Conservation (phyloP, 2,329 filamentous ascomycete species). For the Alternaria triticimaculans region DNA sequence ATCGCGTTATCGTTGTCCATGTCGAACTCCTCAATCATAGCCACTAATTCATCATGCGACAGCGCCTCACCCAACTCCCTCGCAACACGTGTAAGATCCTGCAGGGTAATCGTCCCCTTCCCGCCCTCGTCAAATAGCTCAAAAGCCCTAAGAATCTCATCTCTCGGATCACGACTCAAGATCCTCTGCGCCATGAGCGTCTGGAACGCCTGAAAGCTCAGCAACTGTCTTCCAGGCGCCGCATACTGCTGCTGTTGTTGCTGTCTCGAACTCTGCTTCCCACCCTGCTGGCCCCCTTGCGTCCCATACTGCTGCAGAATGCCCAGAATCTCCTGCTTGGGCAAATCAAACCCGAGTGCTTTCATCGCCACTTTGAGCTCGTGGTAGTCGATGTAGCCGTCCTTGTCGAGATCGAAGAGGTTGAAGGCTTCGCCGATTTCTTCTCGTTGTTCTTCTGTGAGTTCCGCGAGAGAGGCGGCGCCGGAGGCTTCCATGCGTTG, state of each 20-base stretch:
- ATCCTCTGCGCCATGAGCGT: constrained; percentile 79
- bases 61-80: constrained; percentile 91
- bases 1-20: constrained; percentile 87
- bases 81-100: constrained; percentile 86
- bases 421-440: constrained; percentile 97
- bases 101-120: constrained; percentile 89
- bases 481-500: constrained; percentile 54
- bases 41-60: constrained; percentile 87
- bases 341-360: constrained; percentile 90
- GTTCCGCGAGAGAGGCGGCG: constrained; percentile 58
- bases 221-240: constrained; percentile 64
- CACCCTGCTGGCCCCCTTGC: constrained; percentile 6
- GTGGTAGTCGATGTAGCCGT: constrained; percentile 94
- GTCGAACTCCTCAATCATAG: constrained; percentile 99
- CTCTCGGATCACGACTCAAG: constrained; percentile 79
- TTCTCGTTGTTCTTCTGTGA: constrained; percentile 88
- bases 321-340: constrained; percentile 82
- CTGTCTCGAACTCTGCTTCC: constrained; percentile 3
- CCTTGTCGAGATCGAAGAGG: constrained; percentile 96
- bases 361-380: constrained; percentile 97
- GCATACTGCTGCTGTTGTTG: constrained; percentile 22
- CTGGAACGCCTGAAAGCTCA: constrained; percentile 76
- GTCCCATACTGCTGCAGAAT: constrained; percentile 80
- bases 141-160: constrained; percentile 92
- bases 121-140: constrained; percentile 89